Evolutionary conservation across 2,329 filamentous ascomycete species (phyloP), one percentile per base, ranked within the genome.

Genomic region (Neonectria hederae): DNA sequence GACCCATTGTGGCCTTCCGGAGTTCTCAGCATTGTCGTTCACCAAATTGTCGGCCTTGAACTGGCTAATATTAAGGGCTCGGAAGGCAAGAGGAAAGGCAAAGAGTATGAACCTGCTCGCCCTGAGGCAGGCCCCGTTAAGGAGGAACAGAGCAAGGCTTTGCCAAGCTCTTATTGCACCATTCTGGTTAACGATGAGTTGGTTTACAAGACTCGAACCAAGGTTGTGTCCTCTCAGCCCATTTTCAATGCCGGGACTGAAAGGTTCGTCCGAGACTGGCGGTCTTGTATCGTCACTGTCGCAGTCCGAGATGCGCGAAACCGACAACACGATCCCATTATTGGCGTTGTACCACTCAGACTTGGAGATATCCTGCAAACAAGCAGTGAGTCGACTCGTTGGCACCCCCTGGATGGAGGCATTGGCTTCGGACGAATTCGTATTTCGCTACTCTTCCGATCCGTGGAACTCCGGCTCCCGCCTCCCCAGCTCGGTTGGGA

Each of bases 201-300:
- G 70, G 87, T 94, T 19, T 98, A 97, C 83, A 94, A 95, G 75
- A 98, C 95, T n/a, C 89, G 96, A 74, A 89, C 93, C 38, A 98
- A 99, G 83, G 94, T 94, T 4, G 92, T 97, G 8, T 97, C 92
- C 38, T 97, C 93, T 56, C 94, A 97, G 77, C 96, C 96, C 1
- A 97, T 98, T 68, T 98, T 97, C 85, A 97, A 98, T 72, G 94
- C 96, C 3, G 95, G 95, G 64, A 97, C 94, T 0, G 96, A 99
- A 76, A 88, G 91, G 13, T 98, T 98, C 72, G 83, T 98, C 30
- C 90, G 95, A 22, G 95, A 99, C 75, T 99, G 96, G 96, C 87
- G 93, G 67, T 96, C 92, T 19, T 86, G 88, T 49, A 92, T 97
- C 62, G 86, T 97, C 58, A 97, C 94, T 0, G 85, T 98, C 54